These are phyloP conservation scores for Zizania latifolia DNA, from an alignment of 176 grass and related monocot genomes.

Conservation along the genomic window DNA sequence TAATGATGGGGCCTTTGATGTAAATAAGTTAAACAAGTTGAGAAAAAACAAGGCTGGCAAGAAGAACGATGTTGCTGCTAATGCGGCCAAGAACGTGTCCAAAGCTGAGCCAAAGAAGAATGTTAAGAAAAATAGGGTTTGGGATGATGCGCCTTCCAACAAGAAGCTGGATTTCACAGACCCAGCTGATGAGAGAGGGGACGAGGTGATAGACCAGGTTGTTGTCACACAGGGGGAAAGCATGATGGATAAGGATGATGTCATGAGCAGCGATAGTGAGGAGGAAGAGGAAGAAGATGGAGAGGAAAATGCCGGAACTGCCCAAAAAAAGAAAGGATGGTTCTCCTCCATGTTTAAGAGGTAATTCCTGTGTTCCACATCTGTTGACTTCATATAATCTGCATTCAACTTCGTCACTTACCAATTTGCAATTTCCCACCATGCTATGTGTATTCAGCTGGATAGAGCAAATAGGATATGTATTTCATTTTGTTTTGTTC, in stretches of 20 bases:
- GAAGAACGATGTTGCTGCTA: conserved; percentile 18
- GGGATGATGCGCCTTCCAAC: conserved; percentile 58
- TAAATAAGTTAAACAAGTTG: conserved; percentile 69
- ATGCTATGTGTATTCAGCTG: no score
- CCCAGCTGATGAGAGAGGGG: conserved; percentile 75
- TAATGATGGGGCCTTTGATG: conserved; percentile 78
- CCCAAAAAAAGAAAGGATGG: conserved; percentile 78
- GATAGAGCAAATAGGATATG: no score
- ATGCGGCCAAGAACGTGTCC: conserved; percentile 24
- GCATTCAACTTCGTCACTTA: background rate
- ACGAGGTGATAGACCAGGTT: conserved; percentile 32
- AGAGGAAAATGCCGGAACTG: conserved; percentile 26
- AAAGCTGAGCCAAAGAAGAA: conserved; percentile 50
- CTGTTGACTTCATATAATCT: background rate
- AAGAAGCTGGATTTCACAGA: conserved; percentile 79
- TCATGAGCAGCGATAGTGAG: conserved; percentile 68
- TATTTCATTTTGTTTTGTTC: no score
- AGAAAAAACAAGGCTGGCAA: conserved; percentile 29
- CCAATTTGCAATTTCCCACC: no score
- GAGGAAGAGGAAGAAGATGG: conserved; percentile 51
- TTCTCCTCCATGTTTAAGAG: conserved; percentile 88
- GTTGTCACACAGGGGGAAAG: conserved; percentile 50
- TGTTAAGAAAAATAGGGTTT: conserved; percentile 73
- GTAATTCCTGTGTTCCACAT: conserved; percentile 19
- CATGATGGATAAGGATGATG: conserved; percentile 99